A percentile compares a stretch with the other conserved stretches of the same genome.
phyloP scores from a whole-genome alignment of 208 protist genomes.

The Leishmania aethiopica region DNA sequence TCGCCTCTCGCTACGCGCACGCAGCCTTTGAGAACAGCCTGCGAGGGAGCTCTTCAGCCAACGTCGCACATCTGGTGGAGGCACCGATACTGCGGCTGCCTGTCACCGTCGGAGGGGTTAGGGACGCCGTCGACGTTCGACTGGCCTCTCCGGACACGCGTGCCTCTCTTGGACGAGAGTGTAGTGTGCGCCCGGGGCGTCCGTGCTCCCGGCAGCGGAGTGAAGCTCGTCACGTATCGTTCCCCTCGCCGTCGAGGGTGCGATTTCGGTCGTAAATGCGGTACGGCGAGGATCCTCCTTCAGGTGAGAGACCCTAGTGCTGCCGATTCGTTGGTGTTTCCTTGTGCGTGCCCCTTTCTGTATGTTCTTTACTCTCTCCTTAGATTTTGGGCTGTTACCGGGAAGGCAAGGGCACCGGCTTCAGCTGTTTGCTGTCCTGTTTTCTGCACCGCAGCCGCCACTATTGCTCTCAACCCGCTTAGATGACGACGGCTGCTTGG shows the following conservation, averaged over 20 bases:
- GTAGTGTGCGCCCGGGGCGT: background rate
- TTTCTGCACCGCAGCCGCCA: background rate
- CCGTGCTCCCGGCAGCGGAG: background rate
- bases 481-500: background rate
- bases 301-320: too few species aligned
- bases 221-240: background rate
- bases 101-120: constrained; percentile 29
- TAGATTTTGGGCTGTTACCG: background rate
- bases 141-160: constrained; percentile 29
- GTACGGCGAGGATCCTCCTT: background rate
- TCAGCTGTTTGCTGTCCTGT: background rate
- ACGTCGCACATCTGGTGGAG: constrained; percentile 9
- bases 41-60: constrained; percentile 26
- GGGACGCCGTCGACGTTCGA: constrained; percentile 52
- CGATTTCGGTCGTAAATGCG: background rate
- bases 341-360: background rate
- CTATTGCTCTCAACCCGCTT: background rate
- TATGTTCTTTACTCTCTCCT: background rate
- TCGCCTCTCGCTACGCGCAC: constrained; percentile 29
- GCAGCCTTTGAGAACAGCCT: constrained; percentile 26
- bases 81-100: constrained; percentile 72
- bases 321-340: too few species aligned
- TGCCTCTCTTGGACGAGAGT: background rate
- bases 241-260: background rate
- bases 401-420: too few species aligned